Conservation (phyloP, 306 rosid genomes). For the Dicorynia guianensis region DNA sequence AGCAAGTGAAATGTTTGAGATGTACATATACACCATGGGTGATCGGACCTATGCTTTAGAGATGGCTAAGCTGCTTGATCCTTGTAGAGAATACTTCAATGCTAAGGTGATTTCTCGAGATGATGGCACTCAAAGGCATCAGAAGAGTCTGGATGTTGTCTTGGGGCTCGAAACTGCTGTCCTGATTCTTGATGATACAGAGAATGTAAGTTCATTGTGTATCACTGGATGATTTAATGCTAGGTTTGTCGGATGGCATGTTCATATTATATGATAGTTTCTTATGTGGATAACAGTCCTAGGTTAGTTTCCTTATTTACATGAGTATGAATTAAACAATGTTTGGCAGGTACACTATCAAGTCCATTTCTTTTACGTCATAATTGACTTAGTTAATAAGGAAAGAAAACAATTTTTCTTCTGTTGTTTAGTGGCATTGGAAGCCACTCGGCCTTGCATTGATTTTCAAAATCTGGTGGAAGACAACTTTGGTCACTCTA, state of each 20-base stretch:
- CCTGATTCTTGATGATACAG: slow-evolving; percentile 67
- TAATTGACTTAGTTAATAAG: not conserved
- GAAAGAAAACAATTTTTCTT: not conserved
- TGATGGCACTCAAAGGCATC: slow-evolving; percentile 65
- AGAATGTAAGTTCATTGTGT: slow-evolving; percentile 50
- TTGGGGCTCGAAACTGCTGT: slow-evolving; percentile 68
- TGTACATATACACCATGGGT: slow-evolving; percentile 69
- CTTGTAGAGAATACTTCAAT: slow-evolving; percentile 54
- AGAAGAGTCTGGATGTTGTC: slow-evolving; percentile 67
- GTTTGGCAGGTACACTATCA: not conserved
- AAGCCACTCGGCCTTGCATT: no score
- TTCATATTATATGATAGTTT: not conserved
- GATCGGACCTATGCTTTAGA: slow-evolving; percentile 60
- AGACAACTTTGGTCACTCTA: no score
- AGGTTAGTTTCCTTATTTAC: not conserved
- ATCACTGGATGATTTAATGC: not conserved
- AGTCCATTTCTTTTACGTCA: not conserved
- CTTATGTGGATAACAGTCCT: not conserved
- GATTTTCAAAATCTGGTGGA: no score
- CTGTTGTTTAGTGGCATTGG: not conserved
- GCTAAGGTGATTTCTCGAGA: slow-evolving; percentile 62
- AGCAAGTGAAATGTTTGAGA: slow-evolving; percentile 57
- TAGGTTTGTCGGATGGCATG: not conserved
- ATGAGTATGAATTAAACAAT: not conserved
- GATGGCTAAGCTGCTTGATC: slow-evolving; percentile 67